Base-by-base conservation (phyloP, 2,329 filamentous ascomycete species). In the Leptoxyphium fumago region DNA sequence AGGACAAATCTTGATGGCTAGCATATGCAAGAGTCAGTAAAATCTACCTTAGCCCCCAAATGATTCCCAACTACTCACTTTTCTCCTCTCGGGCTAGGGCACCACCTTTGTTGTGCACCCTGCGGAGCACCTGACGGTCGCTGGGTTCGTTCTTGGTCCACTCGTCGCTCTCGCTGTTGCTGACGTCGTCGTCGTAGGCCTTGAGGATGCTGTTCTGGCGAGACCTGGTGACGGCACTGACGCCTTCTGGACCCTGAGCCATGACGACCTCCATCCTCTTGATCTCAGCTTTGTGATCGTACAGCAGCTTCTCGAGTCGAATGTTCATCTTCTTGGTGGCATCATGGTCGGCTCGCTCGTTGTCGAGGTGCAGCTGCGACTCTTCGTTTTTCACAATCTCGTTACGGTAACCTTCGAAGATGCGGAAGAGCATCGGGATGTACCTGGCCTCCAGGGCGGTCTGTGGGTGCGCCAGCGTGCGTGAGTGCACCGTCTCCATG, bases 261-360 rank as follows among this genome's bases (percentile, higher is more conserved):
- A 70, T 66, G 21, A 69, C 47, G 2, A 69, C 46, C 49, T 69
- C 67, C 11, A 70, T 56, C 13, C 66, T 61, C 45, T 62, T 65
- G 42, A 69, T 61, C 46, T 69, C 66, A 2, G 58, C 58, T 34
- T 61, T 57, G 48, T 64, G 68, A 13, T 55, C 52, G 36, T 52
- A 26, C 21, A 26, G 7, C 21, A 26, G 21, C 21, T 26, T 26
- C 21, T 26, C 21, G 4, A 26, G 21, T 26, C 21, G 21, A 7
- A 26, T 26, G 21, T 26, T 26, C 21, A 26, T 26, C 21, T 26
- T 26, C 21, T 26, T 26, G 21, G 21, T 26, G 7, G 21, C 21
- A 3, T 26, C 21, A 7, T 26, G 21, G 7, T 26, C 21, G 21
- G 21, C 21, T 26, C 7, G 21, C 13, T 57, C 58, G 2, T 61